These are phyloP conservation scores for Lachnellula hyalina DNA, from an alignment of 2,329 filamentous ascomycete genomes.

Conservation along the genomic window DNA sequence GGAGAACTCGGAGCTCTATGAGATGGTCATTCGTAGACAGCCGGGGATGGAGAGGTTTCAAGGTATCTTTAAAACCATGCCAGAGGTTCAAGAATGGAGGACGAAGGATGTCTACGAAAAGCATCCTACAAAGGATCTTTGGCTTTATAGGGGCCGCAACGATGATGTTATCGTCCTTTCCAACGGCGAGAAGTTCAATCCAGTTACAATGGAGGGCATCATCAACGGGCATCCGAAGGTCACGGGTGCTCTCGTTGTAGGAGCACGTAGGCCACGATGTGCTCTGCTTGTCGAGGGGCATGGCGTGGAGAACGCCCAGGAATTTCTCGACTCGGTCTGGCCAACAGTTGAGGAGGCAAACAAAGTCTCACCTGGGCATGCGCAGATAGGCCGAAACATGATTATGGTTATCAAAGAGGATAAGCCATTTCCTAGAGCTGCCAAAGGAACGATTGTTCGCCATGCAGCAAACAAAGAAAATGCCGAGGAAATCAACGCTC, in stretches of 20 bases:
- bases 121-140: slow-evolving; percentile 35
- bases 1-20: slow-evolving; percentile 9
- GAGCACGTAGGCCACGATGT: not conserved
- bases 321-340: not conserved
- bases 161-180: slow-evolving; percentile 41
- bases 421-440: not conserved
- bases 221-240: not conserved
- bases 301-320: not conserved
- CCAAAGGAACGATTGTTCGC: not conserved
- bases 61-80: slow-evolving; percentile 29
- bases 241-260: not conserved
- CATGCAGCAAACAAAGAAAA: not conserved
- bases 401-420: not conserved
- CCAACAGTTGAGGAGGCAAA: not conserved
- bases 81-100: slow-evolving; percentile 29
- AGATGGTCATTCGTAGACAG: slow-evolving; percentile 24
- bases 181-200: slow-evolving; percentile 42
- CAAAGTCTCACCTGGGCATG: not conserved
- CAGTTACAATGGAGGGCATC: slow-evolving; percentile 22
- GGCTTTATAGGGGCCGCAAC: slow-evolving; percentile 31
- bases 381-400: not conserved
- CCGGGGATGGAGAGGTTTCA: slow-evolving; percentile 15
- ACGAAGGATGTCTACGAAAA: slow-evolving; percentile 35
- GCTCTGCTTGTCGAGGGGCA: not conserved
- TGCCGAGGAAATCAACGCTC: not conserved